Base-by-base conservation (phyloP, 2,329 filamentous ascomycete genomes). In the Phyllosticta citriasiana region DNA sequence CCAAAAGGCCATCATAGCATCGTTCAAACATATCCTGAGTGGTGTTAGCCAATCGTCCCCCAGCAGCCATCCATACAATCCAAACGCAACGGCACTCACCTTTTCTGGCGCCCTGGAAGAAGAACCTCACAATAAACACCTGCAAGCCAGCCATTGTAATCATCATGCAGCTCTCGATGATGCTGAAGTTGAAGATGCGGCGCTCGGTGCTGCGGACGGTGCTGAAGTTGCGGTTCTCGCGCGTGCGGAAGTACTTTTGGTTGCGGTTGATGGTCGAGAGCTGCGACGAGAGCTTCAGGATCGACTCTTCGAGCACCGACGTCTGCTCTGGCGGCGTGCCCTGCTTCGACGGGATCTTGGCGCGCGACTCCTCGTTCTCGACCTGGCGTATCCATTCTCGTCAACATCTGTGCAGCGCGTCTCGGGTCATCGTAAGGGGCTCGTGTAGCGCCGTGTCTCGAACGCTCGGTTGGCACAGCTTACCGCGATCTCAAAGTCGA, bases 221-320 rank as follows among this genome's bases (percentile, higher is more conserved):
- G 79, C 90, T 95, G 78, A 99, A 97, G 79, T 99, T 99, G 64
- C 94, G 85, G 82, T 99, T 99, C 82, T 99, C 94, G 67, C 94
- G 87, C 2, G 94, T 99, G 65, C 95, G 89, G 86, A 99, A 99
- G 81, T 99, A 99, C 76, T 99, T 99, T 73, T 99, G 94, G 80
- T 96, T 97, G 71, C 94, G 85, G 52, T 89, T 91, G 72, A 99
- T 94, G 64, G 92, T 97, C 14, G 91, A 96, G 57, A 99, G 80
- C 72, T 96, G 91, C 65, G 90, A 87, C 12, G 91, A 96, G 63
- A 99, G 83, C 80, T 96, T 97, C 80, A 94, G 91, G 69, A 97
- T 88, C 51, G 91, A 93, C 78, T 99, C 93, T 75, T 97, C 93
- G 56, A 99, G 82, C 7, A 85, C 84, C 55, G 87, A 86, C 1